Evolutionary conservation across 805 yeast species (phyloP).

Genomic region (Nakazawaea sp.): DNA sequence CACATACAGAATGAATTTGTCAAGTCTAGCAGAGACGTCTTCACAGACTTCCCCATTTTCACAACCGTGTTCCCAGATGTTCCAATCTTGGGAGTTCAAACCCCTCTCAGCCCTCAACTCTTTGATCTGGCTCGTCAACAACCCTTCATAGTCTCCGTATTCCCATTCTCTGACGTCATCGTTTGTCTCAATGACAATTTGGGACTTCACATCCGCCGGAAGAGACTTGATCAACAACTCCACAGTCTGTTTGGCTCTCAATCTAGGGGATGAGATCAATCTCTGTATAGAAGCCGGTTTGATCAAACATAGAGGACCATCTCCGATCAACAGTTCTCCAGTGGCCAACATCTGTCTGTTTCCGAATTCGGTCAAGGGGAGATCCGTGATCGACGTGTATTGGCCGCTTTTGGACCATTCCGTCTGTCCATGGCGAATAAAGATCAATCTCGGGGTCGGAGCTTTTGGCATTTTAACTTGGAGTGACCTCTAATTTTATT

Average conservation of each 20-base stretch:
- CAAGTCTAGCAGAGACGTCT: slow-evolving; percentile 67
- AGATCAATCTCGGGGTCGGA: slow-evolving; percentile 60
- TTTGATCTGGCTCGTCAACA: slow-evolving; percentile 59
- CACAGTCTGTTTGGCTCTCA: slow-evolving; percentile 70
- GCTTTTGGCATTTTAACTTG: slow-evolving; percentile 15
- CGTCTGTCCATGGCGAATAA: slow-evolving; percentile 85
- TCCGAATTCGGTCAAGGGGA: slow-evolving; percentile 74
- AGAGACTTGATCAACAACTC: slow-evolving; percentile 51
- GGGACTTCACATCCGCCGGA: slow-evolving; percentile 31
- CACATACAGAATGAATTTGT: slow-evolving; percentile 59
- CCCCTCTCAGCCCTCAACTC: slow-evolving; percentile 55
- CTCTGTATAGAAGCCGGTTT: slow-evolving; percentile 56
- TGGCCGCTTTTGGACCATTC: slow-evolving; percentile 96
- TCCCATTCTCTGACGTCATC: slow-evolving; percentile 91
- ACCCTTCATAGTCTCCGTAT: slow-evolving; percentile 93
- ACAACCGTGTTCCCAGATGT: slow-evolving; percentile 90
- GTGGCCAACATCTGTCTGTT: slow-evolving; percentile 68
- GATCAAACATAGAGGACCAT: slow-evolving; percentile 43
- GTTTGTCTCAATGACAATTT: slow-evolving; percentile 41
- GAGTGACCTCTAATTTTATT: no score
- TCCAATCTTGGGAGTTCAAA: slow-evolving; percentile 49
- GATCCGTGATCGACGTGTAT: slow-evolving; percentile 81
- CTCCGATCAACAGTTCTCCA: slow-evolving; percentile 62
- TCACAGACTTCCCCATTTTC: slow-evolving; percentile 75
- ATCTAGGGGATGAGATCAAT: slow-evolving; percentile 76